These are phyloP conservation scores for Fusarium hostae DNA, from an alignment of 2,329 filamentous ascomycete genomes.

Conservation along the genomic window DNA sequence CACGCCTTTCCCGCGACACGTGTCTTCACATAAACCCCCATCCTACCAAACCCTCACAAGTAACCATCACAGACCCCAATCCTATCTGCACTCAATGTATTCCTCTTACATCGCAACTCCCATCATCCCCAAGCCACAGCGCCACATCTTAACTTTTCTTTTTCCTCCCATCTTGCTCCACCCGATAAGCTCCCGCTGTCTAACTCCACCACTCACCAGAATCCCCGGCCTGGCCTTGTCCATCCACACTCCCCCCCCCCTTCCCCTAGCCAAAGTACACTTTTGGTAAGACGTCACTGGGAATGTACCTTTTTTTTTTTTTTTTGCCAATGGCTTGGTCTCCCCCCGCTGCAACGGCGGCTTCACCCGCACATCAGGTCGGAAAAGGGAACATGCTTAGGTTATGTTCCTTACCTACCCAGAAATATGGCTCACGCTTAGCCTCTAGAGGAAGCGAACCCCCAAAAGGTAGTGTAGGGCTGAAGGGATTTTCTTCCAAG, in stretches of 20 bases:
- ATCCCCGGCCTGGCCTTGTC: constrained; percentile 12
- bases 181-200: constrained; percentile 30
- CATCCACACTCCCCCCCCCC: constrained; percentile 29
- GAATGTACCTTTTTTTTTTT: constrained; percentile 10
- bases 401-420: constrained; percentile 10
- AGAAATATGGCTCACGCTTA: constrained; percentile 40
- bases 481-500: constrained; percentile 24
- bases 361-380: constrained; percentile 37
- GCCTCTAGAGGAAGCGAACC: constrained; percentile 43
- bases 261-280: constrained; percentile 6
- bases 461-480: constrained; percentile 36
- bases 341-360: constrained; percentile 40
- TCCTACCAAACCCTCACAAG: neutral
- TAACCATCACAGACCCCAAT: neutral
- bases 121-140: constrained; percentile 12
- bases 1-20: too few species aligned
- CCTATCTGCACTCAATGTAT: neutral
- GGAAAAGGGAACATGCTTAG: constrained; percentile 15
- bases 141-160: constrained; percentile 18
- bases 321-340: neutral
- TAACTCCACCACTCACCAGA: constrained; percentile 32
- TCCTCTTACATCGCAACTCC: neutral
- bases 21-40: neutral
- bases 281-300: neutral
- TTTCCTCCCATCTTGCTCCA: constrained; percentile 10